Conservation (phyloP, 257 asterid genomes). For the Nicotiana obtusifolia region DNA sequence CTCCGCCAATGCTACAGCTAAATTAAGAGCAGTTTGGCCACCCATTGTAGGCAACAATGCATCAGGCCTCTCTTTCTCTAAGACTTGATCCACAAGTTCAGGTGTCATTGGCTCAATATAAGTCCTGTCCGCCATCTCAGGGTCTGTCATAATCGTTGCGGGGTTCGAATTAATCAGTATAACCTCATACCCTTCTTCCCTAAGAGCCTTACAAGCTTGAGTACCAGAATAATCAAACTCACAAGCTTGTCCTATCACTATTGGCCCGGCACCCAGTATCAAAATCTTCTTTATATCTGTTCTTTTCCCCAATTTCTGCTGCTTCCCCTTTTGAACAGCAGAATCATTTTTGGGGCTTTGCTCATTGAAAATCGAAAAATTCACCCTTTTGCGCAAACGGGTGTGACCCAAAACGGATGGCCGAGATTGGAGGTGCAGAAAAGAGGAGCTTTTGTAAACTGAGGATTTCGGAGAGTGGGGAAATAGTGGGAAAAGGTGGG, state of each 20-base stretch:
- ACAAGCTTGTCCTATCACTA: slow-evolving; percentile 96
- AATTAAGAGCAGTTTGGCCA: slow-evolving; percentile 96
- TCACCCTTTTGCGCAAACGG: slow-evolving; percentile 30
- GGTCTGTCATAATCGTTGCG: slow-evolving; percentile 98
- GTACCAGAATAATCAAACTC: slow-evolving; percentile 99
- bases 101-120: slow-evolving; percentile 99
- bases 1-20: slow-evolving; percentile 90
- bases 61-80: slow-evolving; percentile 91
- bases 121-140: slow-evolving; percentile 84
- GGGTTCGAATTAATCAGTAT: slow-evolving; percentile 90
- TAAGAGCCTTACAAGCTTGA: slow-evolving; percentile 97
- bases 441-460: slow-evolving; percentile 11
- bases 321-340: slow-evolving; percentile 20
- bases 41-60: slow-evolving; percentile 98
- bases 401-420: slow-evolving; percentile 18
- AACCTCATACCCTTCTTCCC: slow-evolving; percentile 94
- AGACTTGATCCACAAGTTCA: slow-evolving; percentile 87
- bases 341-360: slow-evolving; percentile 14
- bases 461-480: slow-evolving; percentile 16
- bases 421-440: slow-evolving; percentile 24
- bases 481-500: slow-evolving; percentile 31
- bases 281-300: slow-evolving; percentile 83
- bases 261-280: slow-evolving; percentile 97
- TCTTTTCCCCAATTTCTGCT: slow-evolving; percentile 48
- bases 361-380: slow-evolving; percentile 14